These are phyloP conservation scores for Cercophora newfieldiana DNA, from an alignment of 495 filamentous ascomycete genomes.

Conservation along the genomic window DNA sequence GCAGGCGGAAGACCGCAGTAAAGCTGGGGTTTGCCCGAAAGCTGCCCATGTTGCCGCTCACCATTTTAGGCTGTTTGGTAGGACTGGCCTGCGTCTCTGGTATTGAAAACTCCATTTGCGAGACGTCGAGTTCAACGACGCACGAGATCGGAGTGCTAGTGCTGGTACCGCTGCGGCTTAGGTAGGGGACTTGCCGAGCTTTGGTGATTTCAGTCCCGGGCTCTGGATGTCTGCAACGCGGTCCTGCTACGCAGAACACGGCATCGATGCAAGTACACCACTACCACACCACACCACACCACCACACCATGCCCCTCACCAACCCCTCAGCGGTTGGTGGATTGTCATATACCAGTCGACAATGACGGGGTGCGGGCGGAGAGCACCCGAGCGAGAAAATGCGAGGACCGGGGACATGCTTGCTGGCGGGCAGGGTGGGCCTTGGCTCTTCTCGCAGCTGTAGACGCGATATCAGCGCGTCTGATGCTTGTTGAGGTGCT, in stretches of 20 bases:
- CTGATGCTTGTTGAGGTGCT: neutral
- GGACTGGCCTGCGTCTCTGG: slow-evolving; percentile 4
- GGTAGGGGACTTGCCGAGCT: neutral
- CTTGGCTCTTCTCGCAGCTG: slow-evolving; percentile 8
- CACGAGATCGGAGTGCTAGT: slow-evolving; percentile 19
- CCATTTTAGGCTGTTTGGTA: slow-evolving; percentile 22
- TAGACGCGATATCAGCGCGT: slow-evolving; percentile 15
- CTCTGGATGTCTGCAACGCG: neutral
- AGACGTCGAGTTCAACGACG: slow-evolving; percentile 13
- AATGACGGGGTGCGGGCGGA: neutral
- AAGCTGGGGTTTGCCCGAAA: slow-evolving; percentile 23
- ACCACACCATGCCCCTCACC: neutral
- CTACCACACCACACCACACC: too few species aligned
- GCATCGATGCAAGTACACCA: neutral
- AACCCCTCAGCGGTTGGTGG: neutral
- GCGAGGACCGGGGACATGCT: neutral
- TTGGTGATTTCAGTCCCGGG: neutral
- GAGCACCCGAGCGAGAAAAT: neutral
- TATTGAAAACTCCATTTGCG: slow-evolving; percentile 6
- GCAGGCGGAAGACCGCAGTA: neutral
- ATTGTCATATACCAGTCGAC: neutral
- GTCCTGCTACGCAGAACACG: neutral
- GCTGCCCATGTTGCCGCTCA: neutral
- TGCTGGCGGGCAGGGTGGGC: neutral
- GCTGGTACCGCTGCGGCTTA: slow-evolving; percentile 9